Base-by-base conservation (phyloP, 2,329 filamentous ascomycete species). In the Ceratocystiopsis sp. region DNA sequence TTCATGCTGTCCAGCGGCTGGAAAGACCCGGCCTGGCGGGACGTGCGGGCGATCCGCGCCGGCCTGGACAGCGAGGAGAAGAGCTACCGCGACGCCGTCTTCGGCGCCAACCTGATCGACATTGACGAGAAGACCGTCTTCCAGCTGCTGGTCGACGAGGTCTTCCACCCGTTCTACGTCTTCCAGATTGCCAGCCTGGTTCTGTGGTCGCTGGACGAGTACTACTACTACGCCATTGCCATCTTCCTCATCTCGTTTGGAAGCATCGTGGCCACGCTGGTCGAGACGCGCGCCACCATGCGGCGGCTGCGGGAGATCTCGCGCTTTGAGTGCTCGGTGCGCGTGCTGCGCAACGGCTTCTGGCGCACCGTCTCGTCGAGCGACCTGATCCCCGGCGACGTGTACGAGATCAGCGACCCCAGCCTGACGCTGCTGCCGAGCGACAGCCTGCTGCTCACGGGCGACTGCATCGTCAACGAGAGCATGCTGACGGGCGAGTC, bases 401-500 rank as follows among this genome's bases (percentile, higher is more conserved):
- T 98, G 8, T 98, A 94, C 61, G 91, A 98, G 65, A 74, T 98
- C 41, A 95, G 89, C 45, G 93, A 98, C 59, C 91, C 91, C 2
- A 85, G 80, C 15, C 67, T 98, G 21, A 75, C 75, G 4, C 84
- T 93, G 52, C 82, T 96, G 48, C 91, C 91, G 1, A 91, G 84
- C 54, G 91, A 98, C 59, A 93, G 89, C 58, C 65, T 98, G 33
- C 65, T 98, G 7, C 69, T 98, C 0, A 84, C 84, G 42, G 93
- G 91, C 36, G 93, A 98, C 61, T 95, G 87, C 55, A 96, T 98
- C 49, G 87, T 98, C 50, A 98, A 98, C 55, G 91, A 98, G 62
- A 96, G 91, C 62, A 98, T 98, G 91, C 73, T 98, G 34, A 98
- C 91, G 35, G 82, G 89, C 45, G 91, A 98, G 66, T 96, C 91